Base-by-base conservation (phyloP, 495 filamentous ascomycete species). In the Lophiotrema nucula region DNA sequence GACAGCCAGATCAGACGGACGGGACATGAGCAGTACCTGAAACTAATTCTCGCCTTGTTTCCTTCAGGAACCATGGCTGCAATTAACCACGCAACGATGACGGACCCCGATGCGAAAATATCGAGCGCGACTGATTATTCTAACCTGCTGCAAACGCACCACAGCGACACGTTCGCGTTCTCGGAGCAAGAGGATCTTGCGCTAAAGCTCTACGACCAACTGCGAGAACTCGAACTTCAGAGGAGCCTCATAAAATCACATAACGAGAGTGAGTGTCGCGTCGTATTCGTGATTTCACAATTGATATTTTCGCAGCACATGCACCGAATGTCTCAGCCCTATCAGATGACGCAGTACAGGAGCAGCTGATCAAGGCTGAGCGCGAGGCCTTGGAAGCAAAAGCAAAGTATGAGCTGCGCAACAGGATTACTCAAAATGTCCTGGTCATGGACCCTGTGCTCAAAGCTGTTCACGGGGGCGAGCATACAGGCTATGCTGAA, bases 401-500 rank as follows among this genome's bases (percentile, higher is more conserved):
- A 67, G 83, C 87, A 43, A 74, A 76, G 41, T 87, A 89, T 66
- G 76, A 79, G 27, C 74, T 91, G 52, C 82, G 81, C 52, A 82
- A 82, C 62, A 82, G 80, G 58, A 80, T 88, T n/a, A 71, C 86
- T 12, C 80, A 83, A 45, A 83, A 76, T 47, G 81, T 88, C 23
- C 71, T 92, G 56, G 80, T 81, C 60, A 81, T 83, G 21, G 85
- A 88, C 65, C 88, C 89, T 10, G 84, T 84, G 44, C 72, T 95
- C 47, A 89, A 88, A 66, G 85, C 89, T 1, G 80, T 90, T 47
- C 88, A 92, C 67, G 73, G 82, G 45, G 86, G 83, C 43, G 83
- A 79, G 2, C 79, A 81, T 42, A 76, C 81, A n/a, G 82, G 81
- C 2, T 79, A 79, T 41, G 73, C 83, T 58, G 88, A 92, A 71